phyloP scores from a whole-genome alignment of 2,329 filamentous ascomycete genomes.

The Neophaeococcomyces aloes region DNA sequence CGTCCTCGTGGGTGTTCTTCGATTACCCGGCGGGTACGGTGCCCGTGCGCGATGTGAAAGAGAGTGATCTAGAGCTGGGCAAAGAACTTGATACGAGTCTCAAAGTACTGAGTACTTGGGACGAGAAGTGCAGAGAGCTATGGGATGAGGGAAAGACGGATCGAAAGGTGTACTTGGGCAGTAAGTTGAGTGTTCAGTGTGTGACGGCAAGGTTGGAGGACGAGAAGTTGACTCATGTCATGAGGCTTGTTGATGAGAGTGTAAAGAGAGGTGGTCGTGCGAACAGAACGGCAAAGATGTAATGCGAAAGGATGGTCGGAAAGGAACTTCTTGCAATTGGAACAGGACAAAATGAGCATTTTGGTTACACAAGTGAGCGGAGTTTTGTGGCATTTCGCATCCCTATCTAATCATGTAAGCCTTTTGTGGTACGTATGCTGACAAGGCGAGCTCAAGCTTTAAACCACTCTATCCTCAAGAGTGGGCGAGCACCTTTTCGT shows the following conservation, averaged over 20 bases:
- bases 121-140: conserved; percentile 48
- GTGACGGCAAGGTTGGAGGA: conserved; percentile 47
- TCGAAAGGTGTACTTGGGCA: conserved; percentile 44
- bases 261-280: conserved; percentile 21
- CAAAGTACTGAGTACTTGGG: conserved; percentile 44
- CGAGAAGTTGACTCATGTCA: conserved; percentile 42
- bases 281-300: not conserved
- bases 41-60: conserved; percentile 42
- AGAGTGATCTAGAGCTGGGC: conserved; percentile 41
- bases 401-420: not conserved
- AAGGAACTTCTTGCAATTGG: no score
- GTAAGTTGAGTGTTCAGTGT: conserved; percentile 47
- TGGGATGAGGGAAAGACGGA: conserved; percentile 45
- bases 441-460: conserved; percentile 4
- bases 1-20: conserved; percentile 49
- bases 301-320: no score
- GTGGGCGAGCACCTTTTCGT: conserved; percentile 3
- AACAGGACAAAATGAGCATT: no score
- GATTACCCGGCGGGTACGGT: conserved; percentile 51
- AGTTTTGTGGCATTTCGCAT: not conserved
- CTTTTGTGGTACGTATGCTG: not conserved
- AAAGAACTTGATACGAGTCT: conserved; percentile 33
- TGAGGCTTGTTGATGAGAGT: conserved; percentile 44
- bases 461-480: not conserved
- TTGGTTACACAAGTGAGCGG: no score